Evolutionary conservation across 495 filamentous ascomycete species (phyloP).

Genomic region (Penicillium maclennaniae): DNA sequence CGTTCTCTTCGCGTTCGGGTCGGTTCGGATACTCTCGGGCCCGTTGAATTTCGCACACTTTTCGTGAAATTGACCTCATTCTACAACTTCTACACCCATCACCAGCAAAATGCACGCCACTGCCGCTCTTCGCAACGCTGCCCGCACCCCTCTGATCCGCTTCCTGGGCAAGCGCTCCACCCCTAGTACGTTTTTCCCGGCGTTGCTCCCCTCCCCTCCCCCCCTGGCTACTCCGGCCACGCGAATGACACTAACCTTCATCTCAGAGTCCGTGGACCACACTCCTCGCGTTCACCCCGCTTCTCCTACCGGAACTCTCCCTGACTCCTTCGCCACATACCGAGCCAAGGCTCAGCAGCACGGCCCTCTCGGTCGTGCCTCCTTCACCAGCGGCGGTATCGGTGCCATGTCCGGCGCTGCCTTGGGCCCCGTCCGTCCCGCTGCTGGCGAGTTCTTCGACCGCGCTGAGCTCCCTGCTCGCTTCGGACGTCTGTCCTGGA

Average conservation of each 20-base stretch:
- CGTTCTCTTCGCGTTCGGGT: constrained; percentile 16
- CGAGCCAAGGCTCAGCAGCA: constrained; percentile 90
- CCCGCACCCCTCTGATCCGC: constrained; percentile 78
- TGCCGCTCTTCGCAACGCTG: constrained; percentile 61
- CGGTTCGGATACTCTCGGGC: constrained; percentile 34
- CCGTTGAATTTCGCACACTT: constrained; percentile 28
- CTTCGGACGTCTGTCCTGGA: constrained; percentile 71
- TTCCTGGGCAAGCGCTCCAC: constrained; percentile 85
- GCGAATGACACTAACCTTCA: constrained; percentile 9
- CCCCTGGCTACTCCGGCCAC: neutral
- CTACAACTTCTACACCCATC: neutral
- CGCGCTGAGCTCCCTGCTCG: constrained; percentile 78
- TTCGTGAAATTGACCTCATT: constrained; percentile 19
- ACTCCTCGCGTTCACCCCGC: constrained; percentile 59
- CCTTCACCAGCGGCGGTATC: constrained; percentile 57
- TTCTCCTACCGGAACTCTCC: constrained; percentile 57
- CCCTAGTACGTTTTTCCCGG: constrained; percentile 61
- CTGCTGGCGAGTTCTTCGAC: constrained; percentile 79
- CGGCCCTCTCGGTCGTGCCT: constrained; percentile 64
- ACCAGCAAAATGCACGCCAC: constrained; percentile 60
- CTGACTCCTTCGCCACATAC: constrained; percentile 84
- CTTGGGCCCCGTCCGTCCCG: constrained; percentile 66
- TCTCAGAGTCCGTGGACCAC: constrained; percentile 66
- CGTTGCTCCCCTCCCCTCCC: no score
- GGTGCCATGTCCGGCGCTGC: constrained; percentile 62